These are phyloP conservation scores for Hyparrhenia diplandra DNA, from an alignment of 176 grass and related monocot genomes.

Conservation along the genomic window DNA sequence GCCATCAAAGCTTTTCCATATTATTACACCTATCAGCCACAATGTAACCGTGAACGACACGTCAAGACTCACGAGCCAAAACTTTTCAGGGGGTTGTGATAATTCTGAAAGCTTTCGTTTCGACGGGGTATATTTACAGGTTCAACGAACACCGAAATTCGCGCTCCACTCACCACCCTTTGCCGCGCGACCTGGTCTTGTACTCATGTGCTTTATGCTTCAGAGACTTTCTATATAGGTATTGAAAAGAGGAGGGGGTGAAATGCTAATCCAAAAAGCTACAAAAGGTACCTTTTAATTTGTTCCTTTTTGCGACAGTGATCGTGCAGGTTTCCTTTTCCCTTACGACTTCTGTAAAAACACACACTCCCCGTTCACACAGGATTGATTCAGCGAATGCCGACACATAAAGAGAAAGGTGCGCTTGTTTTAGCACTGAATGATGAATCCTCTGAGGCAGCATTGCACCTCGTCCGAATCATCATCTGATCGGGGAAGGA, in stretches of 20 bases:
- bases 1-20: not conserved
- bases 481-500: not conserved
- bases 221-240: not conserved
- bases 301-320: conserved; percentile 6
- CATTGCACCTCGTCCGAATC: not conserved
- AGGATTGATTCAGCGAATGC: not conserved
- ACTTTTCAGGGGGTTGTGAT: not conserved
- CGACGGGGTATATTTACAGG: no score
- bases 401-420: not conserved
- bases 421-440: not conserved
- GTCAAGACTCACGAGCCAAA: not conserved
- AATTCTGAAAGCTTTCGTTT: not conserved
- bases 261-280: not conserved
- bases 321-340: conserved; percentile 6
- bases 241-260: not conserved
- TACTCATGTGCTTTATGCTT: not conserved
- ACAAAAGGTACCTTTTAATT: not conserved
- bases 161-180: not conserved
- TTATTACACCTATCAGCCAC: not conserved
- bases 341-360: not conserved
- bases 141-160: conserved; percentile 3
- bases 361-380: conserved; percentile 20
- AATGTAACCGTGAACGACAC: not conserved
- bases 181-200: not conserved
- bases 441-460: not conserved